Evolutionary conservation across 805 yeast genomes (phyloP).

Genomic region (Priceomyces castillae): DNA sequence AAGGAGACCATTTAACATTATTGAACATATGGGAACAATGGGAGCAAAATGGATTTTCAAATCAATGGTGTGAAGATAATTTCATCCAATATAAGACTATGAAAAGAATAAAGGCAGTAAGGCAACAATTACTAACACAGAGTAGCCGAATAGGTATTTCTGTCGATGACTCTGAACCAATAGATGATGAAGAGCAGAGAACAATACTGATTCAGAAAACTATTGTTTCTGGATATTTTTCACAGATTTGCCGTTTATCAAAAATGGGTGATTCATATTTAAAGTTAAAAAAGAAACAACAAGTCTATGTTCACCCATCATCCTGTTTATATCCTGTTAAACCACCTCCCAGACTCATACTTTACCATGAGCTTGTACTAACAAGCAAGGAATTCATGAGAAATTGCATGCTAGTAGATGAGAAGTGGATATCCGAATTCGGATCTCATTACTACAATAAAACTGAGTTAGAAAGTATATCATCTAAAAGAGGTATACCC

Average conservation of each 20-base stretch:
- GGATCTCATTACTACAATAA: slow-evolving; percentile 60
- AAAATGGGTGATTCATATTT: slow-evolving; percentile 67
- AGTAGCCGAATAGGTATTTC: slow-evolving; percentile 46
- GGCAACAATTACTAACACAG: slow-evolving; percentile 63
- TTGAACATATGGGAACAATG: slow-evolving; percentile 77
- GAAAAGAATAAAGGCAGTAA: slow-evolving; percentile 62
- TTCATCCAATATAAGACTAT: slow-evolving; percentile 75
- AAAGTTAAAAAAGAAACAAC: slow-evolving; percentile 62
- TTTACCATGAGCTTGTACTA: slow-evolving; percentile 79
- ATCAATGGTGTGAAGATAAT: slow-evolving; percentile 83
- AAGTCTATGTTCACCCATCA: slow-evolving; percentile 85
- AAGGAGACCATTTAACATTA: slow-evolving; percentile 79
- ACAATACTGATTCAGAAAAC: slow-evolving; percentile 46
- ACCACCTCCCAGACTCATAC: slow-evolving; percentile 71
- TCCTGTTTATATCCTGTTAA: slow-evolving; percentile 61
- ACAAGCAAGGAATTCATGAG: slow-evolving; percentile 90
- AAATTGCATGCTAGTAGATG: slow-evolving; percentile 69
- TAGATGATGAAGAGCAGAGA: slow-evolving; percentile 14
- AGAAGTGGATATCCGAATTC: slow-evolving; percentile 67
- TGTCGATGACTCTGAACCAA: slow-evolving; percentile 19
- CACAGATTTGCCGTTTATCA: slow-evolving; percentile 59
- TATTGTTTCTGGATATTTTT: slow-evolving; percentile 65
- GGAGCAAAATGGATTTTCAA: slow-evolving; percentile 63
- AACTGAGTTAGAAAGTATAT: slow-evolving; percentile 21
- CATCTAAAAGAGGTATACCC: slow-evolving; percentile 3